A percentile compares a stretch with the other conserved stretches of the same genome.
phyloP scores from a whole-genome alignment of 805 yeast genomes.

The Lachancea cidri region DNA sequence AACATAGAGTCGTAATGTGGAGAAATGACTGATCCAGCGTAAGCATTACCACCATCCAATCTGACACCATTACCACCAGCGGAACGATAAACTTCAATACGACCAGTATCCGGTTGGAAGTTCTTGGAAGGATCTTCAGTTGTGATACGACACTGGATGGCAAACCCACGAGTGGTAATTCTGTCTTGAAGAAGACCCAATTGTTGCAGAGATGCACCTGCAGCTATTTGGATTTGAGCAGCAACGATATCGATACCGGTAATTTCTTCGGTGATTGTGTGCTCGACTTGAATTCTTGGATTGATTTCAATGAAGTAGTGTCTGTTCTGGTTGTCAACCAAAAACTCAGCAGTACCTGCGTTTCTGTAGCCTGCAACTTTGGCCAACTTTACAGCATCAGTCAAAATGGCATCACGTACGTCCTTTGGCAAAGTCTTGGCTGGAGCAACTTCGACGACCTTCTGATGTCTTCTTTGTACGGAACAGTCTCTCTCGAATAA shows the following conservation, averaged over 20 bases:
- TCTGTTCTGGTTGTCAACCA: conserved; percentile 88
- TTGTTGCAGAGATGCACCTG: conserved; percentile 91
- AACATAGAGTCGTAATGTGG: conserved; percentile 98
- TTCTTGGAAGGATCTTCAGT: conserved; percentile 96
- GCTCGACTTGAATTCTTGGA: conserved; percentile 98
- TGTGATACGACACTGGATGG: conserved; percentile 98
- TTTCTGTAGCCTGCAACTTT: conserved; percentile 83
- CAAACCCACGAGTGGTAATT: conserved; percentile 94
- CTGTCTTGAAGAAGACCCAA: conserved; percentile 91
- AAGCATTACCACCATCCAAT: conserved; percentile 97
- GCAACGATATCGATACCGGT: conserved; percentile 98
- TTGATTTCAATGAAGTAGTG: conserved; percentile 97
- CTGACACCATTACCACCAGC: conserved; percentile 99
- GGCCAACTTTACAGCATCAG: conserved; percentile 93
- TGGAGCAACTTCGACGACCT: conserved; percentile 98
- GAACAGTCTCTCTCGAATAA: conserved; percentile 97
- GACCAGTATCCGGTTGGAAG: conserved; percentile 98
- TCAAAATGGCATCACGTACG: conserved; percentile 86
- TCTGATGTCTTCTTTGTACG: conserved; percentile 99
- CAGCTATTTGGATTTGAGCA: conserved; percentile 98
- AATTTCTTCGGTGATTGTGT: conserved; percentile 97
- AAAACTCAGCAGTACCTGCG: conserved; percentile 98
- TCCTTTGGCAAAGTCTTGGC: conserved; percentile 80
- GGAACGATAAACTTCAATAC: conserved; percentile 94
- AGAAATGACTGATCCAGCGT: conserved; percentile 92